These are phyloP conservation scores for Polytrichum formosum DNA, from an alignment of 225 moss, liverwort and hornwort species.

Conservation along the genomic window DNA sequence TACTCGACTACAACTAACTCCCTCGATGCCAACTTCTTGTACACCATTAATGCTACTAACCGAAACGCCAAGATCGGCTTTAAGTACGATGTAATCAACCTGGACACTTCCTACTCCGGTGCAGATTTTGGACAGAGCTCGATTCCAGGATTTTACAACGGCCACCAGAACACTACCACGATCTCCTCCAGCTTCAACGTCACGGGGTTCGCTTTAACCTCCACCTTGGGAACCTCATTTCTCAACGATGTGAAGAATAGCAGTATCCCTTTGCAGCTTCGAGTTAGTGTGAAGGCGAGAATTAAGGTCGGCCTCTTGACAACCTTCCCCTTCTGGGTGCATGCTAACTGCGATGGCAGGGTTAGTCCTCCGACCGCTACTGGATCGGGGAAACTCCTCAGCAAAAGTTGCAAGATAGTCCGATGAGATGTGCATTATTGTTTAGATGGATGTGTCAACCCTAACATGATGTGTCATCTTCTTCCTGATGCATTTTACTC, in stretches of 20 bases:
- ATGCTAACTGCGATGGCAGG: constrained; percentile 62
- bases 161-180: constrained; percentile 32
- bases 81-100: constrained; percentile 47
- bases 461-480: too few species aligned
- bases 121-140: constrained; percentile 25
- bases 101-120: constrained; percentile 26
- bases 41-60: constrained; percentile 42
- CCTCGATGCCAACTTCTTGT: constrained; percentile 33
- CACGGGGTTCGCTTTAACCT: constrained; percentile 7
- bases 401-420: constrained; percentile 42
- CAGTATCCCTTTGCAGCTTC: constrained; percentile 25
- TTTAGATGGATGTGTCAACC: too few species aligned
- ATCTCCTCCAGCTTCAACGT: constrained; percentile 12
- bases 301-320: constrained; percentile 60
- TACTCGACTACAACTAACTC: background rate
- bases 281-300: constrained; percentile 43
- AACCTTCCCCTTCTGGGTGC: constrained; percentile 40
- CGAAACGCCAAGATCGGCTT: constrained; percentile 57
- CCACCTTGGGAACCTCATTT: constrained; percentile 11
- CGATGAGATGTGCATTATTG: background rate
- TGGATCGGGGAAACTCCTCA: constrained; percentile 22
- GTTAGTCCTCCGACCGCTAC: constrained; percentile 29
- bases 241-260: constrained; percentile 8
- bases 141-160: constrained; percentile 40
- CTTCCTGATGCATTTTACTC: too few species aligned